Evolutionary conservation across 2,329 filamentous ascomycete genomes (phyloP), one percentile per base, ranked within the genome.

Genomic region (Aspergillus proliferans): DNA sequence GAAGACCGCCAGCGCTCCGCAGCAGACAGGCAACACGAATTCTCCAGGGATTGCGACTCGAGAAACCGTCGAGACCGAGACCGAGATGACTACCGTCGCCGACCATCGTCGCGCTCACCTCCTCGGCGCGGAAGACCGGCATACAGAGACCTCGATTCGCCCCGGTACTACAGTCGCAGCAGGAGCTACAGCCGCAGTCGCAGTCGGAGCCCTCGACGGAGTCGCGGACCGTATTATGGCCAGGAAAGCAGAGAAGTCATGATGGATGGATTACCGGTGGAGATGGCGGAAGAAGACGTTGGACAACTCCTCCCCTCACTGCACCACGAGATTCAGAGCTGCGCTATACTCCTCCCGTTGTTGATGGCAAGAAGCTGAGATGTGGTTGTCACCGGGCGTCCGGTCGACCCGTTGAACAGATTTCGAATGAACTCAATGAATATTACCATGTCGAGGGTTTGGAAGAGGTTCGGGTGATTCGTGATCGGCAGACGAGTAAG

Each of bases 401-500:
- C 60, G 62, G 62, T 63, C 56, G 58, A 62, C 59, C 53, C 58
- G 59, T 62, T 59, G 55, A 70, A 75, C 70, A 82, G 79, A 79
- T 82, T 62, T 71, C 73, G 58, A 70, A 71, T 67, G 78, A 81
- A 70, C 69, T 82, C 58, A 69, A 70, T 56, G 71, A 77, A 56
- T 71, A 70, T 55, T 75, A 80, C 55, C 67, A 73, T 58, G 67
- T 79, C 53, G 70, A 75, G 49, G 71, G 71, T n/a, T 64, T 82
- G 51, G 78, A 81, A 58, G 78, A 81, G 56, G 70, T 82, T 43
- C 72, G 78, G 15, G 69, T 82, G 46, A 82, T 82, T 56, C 76
- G 78, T 51, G 79, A 82, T 56, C 74, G 78, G 48, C 75, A 78
- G 52, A 81, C 78, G 18, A 80, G 79, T 81, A 67, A 54, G 67